Evolutionary conservation across 2,329 filamentous ascomycete genomes (phyloP).

Genomic region (Helotiales sp.): DNA sequence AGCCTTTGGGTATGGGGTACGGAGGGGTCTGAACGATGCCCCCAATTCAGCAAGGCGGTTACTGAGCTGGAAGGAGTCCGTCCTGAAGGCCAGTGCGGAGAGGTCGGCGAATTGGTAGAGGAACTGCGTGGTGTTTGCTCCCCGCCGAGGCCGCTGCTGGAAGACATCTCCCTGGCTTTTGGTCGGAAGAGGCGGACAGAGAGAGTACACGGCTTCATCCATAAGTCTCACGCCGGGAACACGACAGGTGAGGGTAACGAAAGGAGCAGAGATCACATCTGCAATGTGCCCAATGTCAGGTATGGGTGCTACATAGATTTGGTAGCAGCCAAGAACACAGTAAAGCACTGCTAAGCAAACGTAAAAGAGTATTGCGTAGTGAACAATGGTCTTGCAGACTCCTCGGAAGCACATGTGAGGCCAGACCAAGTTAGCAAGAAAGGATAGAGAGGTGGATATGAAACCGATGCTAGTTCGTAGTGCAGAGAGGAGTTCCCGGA

Average conservation of each 20-base stretch:
- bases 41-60: not conserved
- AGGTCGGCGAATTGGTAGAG: not conserved
- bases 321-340: not conserved
- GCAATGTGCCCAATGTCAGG: not conserved
- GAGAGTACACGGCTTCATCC: not conserved
- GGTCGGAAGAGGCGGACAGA: not conserved
- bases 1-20: not conserved
- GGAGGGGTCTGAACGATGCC: not conserved
- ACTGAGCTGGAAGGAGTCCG: not conserved
- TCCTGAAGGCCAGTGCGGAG: not conserved
- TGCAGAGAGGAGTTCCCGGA: not conserved
- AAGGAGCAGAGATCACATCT: not conserved
- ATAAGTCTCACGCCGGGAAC: not conserved
- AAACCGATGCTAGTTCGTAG: not conserved
- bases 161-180: not conserved
- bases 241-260: not conserved
- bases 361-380: not conserved
- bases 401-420: too few relatives aligned
- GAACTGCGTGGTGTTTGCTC: not conserved
- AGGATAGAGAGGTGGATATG: not conserved
- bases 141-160: not conserved
- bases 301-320: not conserved
- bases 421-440: not conserved
- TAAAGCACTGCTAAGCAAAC: not conserved
- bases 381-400: not conserved